Evolutionary conservation across 2,329 filamentous ascomycete genomes (phyloP).

Genomic region (Ambrosiella xylebori): DNA sequence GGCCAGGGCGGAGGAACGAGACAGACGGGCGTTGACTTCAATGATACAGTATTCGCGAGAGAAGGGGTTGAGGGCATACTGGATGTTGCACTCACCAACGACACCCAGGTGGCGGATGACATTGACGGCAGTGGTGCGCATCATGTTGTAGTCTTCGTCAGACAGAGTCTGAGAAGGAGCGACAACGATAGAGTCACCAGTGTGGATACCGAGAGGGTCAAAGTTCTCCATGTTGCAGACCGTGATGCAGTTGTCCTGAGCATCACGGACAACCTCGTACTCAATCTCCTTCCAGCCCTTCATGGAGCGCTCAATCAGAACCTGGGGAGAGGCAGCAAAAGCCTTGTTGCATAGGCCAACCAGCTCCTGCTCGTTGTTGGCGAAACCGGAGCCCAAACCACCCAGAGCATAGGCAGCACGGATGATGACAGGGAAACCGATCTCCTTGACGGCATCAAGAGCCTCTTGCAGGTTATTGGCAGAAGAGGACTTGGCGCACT

Average conservation of each 20-base stretch:
- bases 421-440: slow-evolving; percentile 93
- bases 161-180: slow-evolving; percentile 92
- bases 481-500: slow-evolving; percentile 92
- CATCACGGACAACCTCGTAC: slow-evolving; percentile 94
- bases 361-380: slow-evolving; percentile 69
- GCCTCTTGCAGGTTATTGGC: slow-evolving; percentile 80
- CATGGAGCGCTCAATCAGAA: slow-evolving; percentile 95
- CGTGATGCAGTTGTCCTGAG: slow-evolving; percentile 94
- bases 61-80: slow-evolving; percentile 91
- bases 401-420: slow-evolving; percentile 91
- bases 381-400: slow-evolving; percentile 88
- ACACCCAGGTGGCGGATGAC: slow-evolving; percentile 94
- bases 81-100: slow-evolving; percentile 97
- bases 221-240: slow-evolving; percentile 99
- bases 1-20: slow-evolving; percentile 82
- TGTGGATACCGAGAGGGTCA: slow-evolving; percentile 93
- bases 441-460: slow-evolving; percentile 69
- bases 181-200: slow-evolving; percentile 94
- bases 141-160: slow-evolving; percentile 98
- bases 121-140: slow-evolving; percentile 89
- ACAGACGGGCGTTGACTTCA: slow-evolving; percentile 93
- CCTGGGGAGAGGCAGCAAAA: slow-evolving; percentile 85
- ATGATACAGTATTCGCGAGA: slow-evolving; percentile 97
- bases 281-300: slow-evolving; percentile 99
- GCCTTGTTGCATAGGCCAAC: slow-evolving; percentile 84